Base-by-base conservation (phyloP, 2,329 filamentous ascomycete species). In the Beauveria bassiana region DNA sequence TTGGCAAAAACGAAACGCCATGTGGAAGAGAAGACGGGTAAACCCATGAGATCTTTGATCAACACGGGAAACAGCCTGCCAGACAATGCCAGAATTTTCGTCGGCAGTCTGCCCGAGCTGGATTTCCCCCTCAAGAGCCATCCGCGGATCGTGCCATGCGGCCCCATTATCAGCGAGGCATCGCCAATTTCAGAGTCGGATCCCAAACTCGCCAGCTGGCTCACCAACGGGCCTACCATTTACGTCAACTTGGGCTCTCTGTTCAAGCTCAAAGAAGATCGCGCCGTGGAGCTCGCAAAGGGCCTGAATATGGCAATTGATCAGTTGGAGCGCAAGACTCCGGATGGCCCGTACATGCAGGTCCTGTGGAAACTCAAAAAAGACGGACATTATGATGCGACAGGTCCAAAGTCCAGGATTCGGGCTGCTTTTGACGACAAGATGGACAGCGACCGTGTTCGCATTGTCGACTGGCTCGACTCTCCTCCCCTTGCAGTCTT, bases 161-260 rank as follows among this genome's bases (percentile, higher is more conserved):
- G 80, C 0, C 81, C 80, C 0, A 80, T 83, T 12, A 65, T 80
- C 4, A 70, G 76, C 0, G 66, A 69, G 0, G 69, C 70, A 1
- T 59, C 65, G 0, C 61, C 74, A 0, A 70, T 80, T 0, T 52
- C 67, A 14, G 68, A 73, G 2, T 64, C 69, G 0, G 77, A 81
- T 38, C 70, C 75, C 0, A 71, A 75, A n/a, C 68, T 83, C 9
- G 66, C 68, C 1, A 49, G 50, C 1, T 83, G 80, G 81, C 69
- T 82, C 3, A 64, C 66, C 1, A 66, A 68, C 3, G 70, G 70
- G 0, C 76, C 77, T 2, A 81, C 78, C 0, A 67, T 83, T 0
- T 72, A 80, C n/a, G 71, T 83, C 40, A 81, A 79, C 62, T 67
- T 82, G 1, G 81, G 81, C 0, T 78, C 78, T 0, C 70, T 75